A percentile compares a stretch with the other conserved stretches of the same genome.
These are phyloP conservation scores for Mucor saturninus DNA, from an alignment of 371 early-diverging fungal species.

Conservation along the genomic window DNA sequence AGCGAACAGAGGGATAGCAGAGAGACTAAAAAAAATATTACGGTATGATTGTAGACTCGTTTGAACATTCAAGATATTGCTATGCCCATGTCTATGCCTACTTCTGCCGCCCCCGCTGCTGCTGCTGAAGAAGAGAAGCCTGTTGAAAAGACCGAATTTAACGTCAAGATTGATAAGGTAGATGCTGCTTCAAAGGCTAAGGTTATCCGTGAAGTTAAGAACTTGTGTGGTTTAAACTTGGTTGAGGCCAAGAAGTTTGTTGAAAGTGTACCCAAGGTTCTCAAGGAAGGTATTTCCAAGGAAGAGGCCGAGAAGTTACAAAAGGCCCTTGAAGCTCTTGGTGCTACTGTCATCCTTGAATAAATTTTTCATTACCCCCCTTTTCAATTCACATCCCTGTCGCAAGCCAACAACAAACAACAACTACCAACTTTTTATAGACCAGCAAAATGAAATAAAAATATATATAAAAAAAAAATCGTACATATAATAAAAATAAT, in stretches of 20 bases:
- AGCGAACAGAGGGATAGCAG: not conserved
- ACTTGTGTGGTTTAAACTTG: constrained; percentile 90
- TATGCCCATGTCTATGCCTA: constrained; percentile 79
- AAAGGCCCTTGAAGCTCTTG: constrained; percentile 91
- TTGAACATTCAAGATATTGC: constrained; percentile 94
- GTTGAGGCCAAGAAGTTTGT: constrained; percentile 99
- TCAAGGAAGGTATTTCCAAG: constrained; percentile 90
- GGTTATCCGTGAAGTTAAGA: constrained; percentile 97
- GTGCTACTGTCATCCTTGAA: constrained; percentile 92
- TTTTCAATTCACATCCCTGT: too few relatives aligned
- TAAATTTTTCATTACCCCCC: constrained; percentile 48
- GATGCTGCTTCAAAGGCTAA: constrained; percentile 96
- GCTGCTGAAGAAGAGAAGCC: constrained; percentile 82
- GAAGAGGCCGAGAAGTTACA: constrained; percentile 98
- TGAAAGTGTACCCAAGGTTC: constrained; percentile 94
- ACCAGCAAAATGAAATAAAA: too few relatives aligned
- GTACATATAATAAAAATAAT: too few relatives aligned
- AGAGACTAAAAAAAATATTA: not conserved
- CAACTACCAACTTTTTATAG: too few relatives aligned
- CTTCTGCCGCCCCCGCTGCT: constrained; percentile 71
- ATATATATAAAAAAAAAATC: too few relatives aligned
- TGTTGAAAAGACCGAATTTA: constrained; percentile 92
- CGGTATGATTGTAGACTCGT: constrained; percentile 56
- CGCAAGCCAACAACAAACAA: too few relatives aligned
- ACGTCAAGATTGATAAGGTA: constrained; percentile 94